Percentiles rank a stretch among this genome's conserved stretches.
Conservation (phyloP, 257 asterid genomes). For the Ehretia macrophylla region DNA sequence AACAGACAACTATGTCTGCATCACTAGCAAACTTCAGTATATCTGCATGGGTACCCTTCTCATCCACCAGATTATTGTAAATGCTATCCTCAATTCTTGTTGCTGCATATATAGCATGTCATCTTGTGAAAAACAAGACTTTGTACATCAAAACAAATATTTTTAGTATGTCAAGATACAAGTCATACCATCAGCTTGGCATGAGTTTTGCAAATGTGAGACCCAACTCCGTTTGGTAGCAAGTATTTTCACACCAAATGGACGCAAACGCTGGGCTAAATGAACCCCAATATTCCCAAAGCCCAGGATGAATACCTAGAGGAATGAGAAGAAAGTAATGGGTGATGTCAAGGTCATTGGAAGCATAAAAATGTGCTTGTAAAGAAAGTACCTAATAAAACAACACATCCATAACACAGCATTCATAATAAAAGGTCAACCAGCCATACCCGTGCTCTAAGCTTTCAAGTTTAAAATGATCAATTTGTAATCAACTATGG, state of each 20-base stretch:
- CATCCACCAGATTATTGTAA: slow-evolving; percentile 57
- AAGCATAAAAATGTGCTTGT: background rate
- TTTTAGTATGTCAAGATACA: background rate
- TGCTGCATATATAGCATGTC: slow-evolving; percentile 15
- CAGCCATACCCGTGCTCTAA: too few species aligned
- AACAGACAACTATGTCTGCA: slow-evolving; percentile 86
- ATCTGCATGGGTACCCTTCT: slow-evolving; percentile 74
- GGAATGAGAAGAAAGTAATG: background rate
- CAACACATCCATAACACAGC: background rate
- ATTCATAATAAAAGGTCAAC: too few species aligned
- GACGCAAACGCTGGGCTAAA: slow-evolving; percentile 83
- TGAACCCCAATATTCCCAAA: slow-evolving; percentile 82
- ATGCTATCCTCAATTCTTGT: slow-evolving; percentile 21
- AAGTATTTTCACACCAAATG: slow-evolving; percentile 83
- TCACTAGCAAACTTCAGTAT: slow-evolving; percentile 63
- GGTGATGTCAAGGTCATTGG: background rate
- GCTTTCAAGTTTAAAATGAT: too few species aligned
- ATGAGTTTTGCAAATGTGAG: slow-evolving; percentile 26
- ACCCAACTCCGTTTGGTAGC: slow-evolving; percentile 95
- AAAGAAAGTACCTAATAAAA: background rate
- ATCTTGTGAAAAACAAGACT: background rate
- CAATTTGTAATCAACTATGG: too few species aligned
- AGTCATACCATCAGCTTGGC: slow-evolving; percentile 40
- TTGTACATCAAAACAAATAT: background rate
- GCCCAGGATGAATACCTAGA: slow-evolving; percentile 79